These are phyloP conservation scores for Smittium culicis DNA, from an alignment of 371 early-diverging fungal genomes.

Conservation along the genomic window DNA sequence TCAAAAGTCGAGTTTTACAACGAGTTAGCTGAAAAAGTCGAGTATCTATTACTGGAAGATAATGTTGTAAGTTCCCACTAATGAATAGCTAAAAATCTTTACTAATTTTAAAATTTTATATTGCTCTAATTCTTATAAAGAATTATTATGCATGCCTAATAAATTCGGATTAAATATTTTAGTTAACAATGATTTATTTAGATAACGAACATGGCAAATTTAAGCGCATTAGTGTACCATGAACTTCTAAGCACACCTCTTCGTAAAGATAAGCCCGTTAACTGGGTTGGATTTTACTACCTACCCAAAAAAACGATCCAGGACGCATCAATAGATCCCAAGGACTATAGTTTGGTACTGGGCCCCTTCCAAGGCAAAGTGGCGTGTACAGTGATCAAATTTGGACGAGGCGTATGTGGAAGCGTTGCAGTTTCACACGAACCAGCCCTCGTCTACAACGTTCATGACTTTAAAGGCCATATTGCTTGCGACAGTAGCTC, in stretches of 20 bases:
- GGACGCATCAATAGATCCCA: background rate
- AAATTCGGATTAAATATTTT: too few relatives aligned
- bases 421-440: slow-evolving; percentile 42
- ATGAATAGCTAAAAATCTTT: slow-evolving; percentile 19
- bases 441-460: slow-evolving; percentile 56
- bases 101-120: slow-evolving; percentile 43
- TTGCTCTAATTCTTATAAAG: too few relatives aligned
- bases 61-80: background rate
- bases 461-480: slow-evolving; percentile 74
- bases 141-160: too few relatives aligned
- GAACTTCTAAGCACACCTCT: slow-evolving; percentile 47
- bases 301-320: slow-evolving; percentile 29
- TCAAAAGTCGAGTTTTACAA: slow-evolving; percentile 32
- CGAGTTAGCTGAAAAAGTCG: slow-evolving; percentile 16
- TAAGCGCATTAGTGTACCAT: slow-evolving; percentile 66
- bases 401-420: slow-evolving; percentile 84
- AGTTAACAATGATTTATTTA: too few relatives aligned
- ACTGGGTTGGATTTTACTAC: slow-evolving; percentile 85
- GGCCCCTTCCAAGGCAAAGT: slow-evolving; percentile 88
- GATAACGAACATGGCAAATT: slow-evolving; percentile 67
- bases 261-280: slow-evolving; percentile 48
- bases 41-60: slow-evolving; percentile 9
- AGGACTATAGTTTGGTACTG: slow-evolving; percentile 36
- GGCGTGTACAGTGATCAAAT: slow-evolving; percentile 70
- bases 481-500: slow-evolving; percentile 84